phyloP scores from a whole-genome alignment of 805 yeast species.

The Wickerhamomyces alni region DNA sequence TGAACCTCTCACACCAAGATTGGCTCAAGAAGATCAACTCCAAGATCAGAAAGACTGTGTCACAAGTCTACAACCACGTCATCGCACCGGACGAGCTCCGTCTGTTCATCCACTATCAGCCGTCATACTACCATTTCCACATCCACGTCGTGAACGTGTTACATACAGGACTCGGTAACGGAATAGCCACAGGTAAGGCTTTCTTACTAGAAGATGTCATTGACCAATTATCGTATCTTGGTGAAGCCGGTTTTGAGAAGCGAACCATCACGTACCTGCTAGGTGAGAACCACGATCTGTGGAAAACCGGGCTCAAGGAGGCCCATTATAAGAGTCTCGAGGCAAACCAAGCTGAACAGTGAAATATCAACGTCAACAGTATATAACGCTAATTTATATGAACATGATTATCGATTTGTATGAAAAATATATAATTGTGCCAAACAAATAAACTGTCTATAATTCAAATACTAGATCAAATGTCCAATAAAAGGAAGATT shows the following conservation, averaged over 20 bases:
- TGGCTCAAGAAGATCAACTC: constrained; percentile 46
- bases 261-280: constrained; percentile 59
- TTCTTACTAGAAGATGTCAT: constrained; percentile 75
- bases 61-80: constrained; percentile 35
- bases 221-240: constrained; percentile 53
- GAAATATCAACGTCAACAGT: no score
- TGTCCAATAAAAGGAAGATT: constrained; percentile 8
- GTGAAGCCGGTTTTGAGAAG: constrained; percentile 49
- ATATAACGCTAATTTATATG: no score
- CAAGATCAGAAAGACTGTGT: constrained; percentile 42
- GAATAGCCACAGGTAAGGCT: constrained; percentile 76
- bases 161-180: constrained; percentile 62
- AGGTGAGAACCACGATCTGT: constrained; percentile 75
- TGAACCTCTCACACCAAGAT: constrained; percentile 49
- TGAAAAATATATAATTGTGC: no score
- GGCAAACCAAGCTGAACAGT: no score
- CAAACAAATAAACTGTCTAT: no score
- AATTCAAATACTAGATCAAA: neutral
- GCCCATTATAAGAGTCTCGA: constrained; percentile 39
- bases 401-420: no score
- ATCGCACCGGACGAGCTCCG: constrained; percentile 55
- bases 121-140: constrained; percentile 94
- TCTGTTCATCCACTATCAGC: constrained; percentile 87
- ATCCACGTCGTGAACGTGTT: constrained; percentile 77
- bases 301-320: constrained; percentile 36